Evolutionary conservation across 2,329 filamentous ascomycete species (phyloP).

Genomic region (Penicillium sclerotigenum): DNA sequence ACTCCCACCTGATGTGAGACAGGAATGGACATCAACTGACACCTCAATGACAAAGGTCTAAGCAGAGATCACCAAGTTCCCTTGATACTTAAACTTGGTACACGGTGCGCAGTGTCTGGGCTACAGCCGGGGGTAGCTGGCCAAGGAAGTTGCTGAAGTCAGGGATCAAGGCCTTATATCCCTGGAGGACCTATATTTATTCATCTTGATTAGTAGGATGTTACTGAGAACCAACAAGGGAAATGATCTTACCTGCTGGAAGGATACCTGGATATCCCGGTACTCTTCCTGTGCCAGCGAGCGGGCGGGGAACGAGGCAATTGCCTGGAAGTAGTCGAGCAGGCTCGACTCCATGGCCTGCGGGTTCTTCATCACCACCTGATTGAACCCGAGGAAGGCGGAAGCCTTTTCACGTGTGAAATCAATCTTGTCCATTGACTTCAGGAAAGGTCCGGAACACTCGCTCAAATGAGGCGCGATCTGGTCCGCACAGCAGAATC

Average conservation of each 20-base stretch:
- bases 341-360: slow-evolving; percentile 87
- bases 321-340: slow-evolving; percentile 75
- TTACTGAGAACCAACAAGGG: not conserved
- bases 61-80: not conserved
- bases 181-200: slow-evolving; percentile 40
- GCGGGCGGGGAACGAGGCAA: slow-evolving; percentile 67
- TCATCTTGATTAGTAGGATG: not conserved
- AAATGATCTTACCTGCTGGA: slow-evolving; percentile 65
- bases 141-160: slow-evolving; percentile 47
- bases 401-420: slow-evolving; percentile 92
- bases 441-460: slow-evolving; percentile 79
- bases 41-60: not conserved
- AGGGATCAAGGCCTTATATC: slow-evolving; percentile 49
- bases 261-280: slow-evolving; percentile 63
- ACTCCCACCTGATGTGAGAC: not conserved
- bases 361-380: slow-evolving; percentile 80
- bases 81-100: slow-evolving; percentile 42
- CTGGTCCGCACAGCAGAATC: slow-evolving; percentile 70
- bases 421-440: slow-evolving; percentile 76
- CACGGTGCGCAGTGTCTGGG: slow-evolving; percentile 42
- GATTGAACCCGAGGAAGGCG: slow-evolving; percentile 85
- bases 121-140: slow-evolving; percentile 39
- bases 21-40: not conserved
- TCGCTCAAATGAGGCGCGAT: slow-evolving; percentile 74
- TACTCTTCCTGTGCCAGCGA: slow-evolving; percentile 60